Conservation (phyloP, 495 filamentous ascomycete genomes). For the Sabuloglossum arenarium region DNA sequence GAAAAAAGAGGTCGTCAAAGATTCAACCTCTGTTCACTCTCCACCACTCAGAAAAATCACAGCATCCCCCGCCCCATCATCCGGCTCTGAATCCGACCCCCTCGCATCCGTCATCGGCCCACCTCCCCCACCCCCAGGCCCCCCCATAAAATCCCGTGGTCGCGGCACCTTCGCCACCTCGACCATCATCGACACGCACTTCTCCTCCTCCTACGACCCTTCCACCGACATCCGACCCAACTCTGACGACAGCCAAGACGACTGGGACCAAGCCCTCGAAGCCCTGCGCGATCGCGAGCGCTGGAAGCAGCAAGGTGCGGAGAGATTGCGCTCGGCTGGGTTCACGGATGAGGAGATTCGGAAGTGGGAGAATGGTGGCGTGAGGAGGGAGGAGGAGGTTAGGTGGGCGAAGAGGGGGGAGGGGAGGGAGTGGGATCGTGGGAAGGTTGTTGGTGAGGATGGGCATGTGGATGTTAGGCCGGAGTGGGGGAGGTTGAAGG, state of each 20-base stretch:
- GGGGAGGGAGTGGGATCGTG: constrained; percentile 77
- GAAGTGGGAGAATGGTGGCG: constrained; percentile 37
- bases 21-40: neutral
- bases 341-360: constrained; percentile 58
- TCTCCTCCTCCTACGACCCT: constrained; percentile 60
- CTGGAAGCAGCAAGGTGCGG: constrained; percentile 62
- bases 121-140: constrained; percentile 31
- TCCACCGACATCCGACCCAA: constrained; percentile 41
- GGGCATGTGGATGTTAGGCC: constrained; percentile 31
- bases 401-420: constrained; percentile 63
- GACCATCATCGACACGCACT: constrained; percentile 63
- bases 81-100: constrained; percentile 43
- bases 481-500: constrained; percentile 16
- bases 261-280: constrained; percentile 75
- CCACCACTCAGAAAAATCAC: neutral
- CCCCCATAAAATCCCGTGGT: constrained; percentile 41
- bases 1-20: neutral
- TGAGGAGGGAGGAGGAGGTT: constrained; percentile 42
- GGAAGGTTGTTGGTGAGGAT: constrained; percentile 51
- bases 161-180: constrained; percentile 40
- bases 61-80: constrained; percentile 5
- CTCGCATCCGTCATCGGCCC: constrained; percentile 68
- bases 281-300: constrained; percentile 58
- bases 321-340: constrained; percentile 54
- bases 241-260: constrained; percentile 30